A percentile compares a stretch with the other conserved stretches of the same genome.
Conservation (phyloP, 108 stramenopile species). For the Nitzschia sp. region DNA sequence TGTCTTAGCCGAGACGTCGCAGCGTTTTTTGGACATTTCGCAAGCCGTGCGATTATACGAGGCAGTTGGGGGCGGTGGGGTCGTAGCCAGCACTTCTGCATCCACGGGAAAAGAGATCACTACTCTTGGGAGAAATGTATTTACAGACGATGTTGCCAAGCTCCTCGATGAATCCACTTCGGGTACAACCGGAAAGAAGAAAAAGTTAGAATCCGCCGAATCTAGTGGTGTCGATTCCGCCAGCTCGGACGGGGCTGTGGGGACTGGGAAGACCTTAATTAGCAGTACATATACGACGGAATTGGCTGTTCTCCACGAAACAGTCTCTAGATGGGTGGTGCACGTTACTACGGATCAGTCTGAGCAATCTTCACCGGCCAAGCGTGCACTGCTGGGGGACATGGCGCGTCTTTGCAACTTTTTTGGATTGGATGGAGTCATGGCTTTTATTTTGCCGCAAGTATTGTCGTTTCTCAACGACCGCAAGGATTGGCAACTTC, state of each 20-base stretch:
- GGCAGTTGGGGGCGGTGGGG: constrained; percentile 64
- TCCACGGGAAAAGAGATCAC: background rate
- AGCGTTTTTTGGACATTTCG: constrained; percentile 87
- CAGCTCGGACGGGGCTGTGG: constrained; percentile 16
- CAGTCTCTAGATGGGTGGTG: constrained; percentile 83
- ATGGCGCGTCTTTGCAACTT: constrained; percentile 89
- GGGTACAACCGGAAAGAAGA: background rate
- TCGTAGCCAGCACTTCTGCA: background rate
- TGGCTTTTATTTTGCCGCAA: constrained; percentile 89
- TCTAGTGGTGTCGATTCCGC: constrained; percentile 17
- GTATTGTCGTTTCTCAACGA: constrained; percentile 94
- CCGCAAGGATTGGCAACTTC: constrained; percentile 91
- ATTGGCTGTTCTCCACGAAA: constrained; percentile 73
- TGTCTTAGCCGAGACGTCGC: constrained; percentile 79
- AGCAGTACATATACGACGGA: constrained; percentile 77
- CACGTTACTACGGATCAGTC: constrained; percentile 87
- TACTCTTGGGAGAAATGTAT: constrained; percentile 12
- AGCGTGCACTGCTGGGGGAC: constrained; percentile 81
- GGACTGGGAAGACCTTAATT: constrained; percentile 42
- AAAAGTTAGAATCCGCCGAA: constrained; percentile 19
- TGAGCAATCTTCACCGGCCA: constrained; percentile 76
- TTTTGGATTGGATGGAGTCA: constrained; percentile 87
- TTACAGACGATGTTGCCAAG: constrained; percentile 52
- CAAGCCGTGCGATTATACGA: constrained; percentile 83
- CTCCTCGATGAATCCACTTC: constrained; percentile 33